Percentiles rank a stretch among this genome's conserved stretches.
phyloP scores from a whole-genome alignment of 2,329 filamentous ascomycete species.

The Paecilomyces dactylethromorphus region DNA sequence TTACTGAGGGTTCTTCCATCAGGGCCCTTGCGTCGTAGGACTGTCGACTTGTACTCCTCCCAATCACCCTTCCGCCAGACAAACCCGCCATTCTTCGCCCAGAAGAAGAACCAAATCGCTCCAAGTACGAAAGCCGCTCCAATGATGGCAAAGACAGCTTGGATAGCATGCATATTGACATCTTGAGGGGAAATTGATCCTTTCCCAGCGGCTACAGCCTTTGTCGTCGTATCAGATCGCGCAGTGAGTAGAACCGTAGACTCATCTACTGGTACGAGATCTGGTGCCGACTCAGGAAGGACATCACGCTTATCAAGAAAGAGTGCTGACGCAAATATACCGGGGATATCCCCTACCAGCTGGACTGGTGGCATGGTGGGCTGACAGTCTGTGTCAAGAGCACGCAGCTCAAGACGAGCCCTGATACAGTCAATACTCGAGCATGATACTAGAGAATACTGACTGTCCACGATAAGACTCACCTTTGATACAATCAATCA shows the following conservation, averaged over 20 bases:
- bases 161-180: slow-evolving; percentile 57
- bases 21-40: slow-evolving; percentile 78
- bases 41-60: slow-evolving; percentile 97
- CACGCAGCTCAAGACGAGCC: slow-evolving; percentile 26
- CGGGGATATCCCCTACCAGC: slow-evolving; percentile 15
- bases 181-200: slow-evolving; percentile 34
- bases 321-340: slow-evolving; percentile 10
- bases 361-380: slow-evolving; percentile 24
- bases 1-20: slow-evolving; percentile 81
- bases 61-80: slow-evolving; percentile 79
- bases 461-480: background rate
- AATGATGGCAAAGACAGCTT: slow-evolving; percentile 79
- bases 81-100: slow-evolving; percentile 94
- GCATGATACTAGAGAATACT: background rate
- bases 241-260: slow-evolving; percentile 18
- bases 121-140: slow-evolving; percentile 67
- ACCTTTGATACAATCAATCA: background rate
- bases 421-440: background rate
- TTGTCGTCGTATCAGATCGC: slow-evolving; percentile 17
- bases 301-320: slow-evolving; percentile 2
- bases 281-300: slow-evolving; percentile 5
- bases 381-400: slow-evolving; percentile 21
- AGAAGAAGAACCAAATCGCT: slow-evolving; percentile 97
- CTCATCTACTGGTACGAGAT: slow-evolving; percentile 14
- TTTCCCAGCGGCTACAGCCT: slow-evolving; percentile 19